A percentile compares a stretch with the other conserved stretches of the same genome.
phyloP scores from a whole-genome alignment of 169 alveolate genomes.

The Prorocentrum cordatum region DNA sequence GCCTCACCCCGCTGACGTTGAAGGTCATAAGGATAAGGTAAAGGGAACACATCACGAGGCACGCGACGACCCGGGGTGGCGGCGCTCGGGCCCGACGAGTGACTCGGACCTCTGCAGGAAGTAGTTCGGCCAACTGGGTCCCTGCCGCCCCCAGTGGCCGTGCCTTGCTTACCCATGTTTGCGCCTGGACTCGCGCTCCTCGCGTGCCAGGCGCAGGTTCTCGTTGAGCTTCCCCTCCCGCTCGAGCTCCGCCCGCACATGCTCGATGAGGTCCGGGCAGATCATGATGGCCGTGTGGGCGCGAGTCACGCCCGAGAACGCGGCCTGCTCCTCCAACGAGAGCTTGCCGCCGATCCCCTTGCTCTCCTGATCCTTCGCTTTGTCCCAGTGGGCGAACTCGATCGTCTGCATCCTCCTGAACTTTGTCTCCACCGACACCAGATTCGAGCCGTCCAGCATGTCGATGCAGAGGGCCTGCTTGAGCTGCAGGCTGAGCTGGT shows the following conservation, averaged over 20 bases:
- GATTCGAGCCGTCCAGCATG: not conserved
- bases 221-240: not conserved
- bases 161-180: too few species aligned
- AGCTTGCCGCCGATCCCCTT: not conserved
- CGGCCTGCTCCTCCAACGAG: not conserved
- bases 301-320: not conserved
- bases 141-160: too few species aligned
- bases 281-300: not conserved
- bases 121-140: too few species aligned
- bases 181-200: not conserved
- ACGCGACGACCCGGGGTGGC: too few species aligned
- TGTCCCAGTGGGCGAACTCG: not conserved
- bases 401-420: constrained; percentile 5
- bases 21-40: too few species aligned
- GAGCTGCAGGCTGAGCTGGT: not conserved
- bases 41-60: too few species aligned
- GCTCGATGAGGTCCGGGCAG: not conserved
- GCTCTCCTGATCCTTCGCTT: not conserved
- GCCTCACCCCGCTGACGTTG: too few species aligned
- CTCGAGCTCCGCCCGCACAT: not conserved
- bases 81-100: too few species aligned
- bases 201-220: not conserved
- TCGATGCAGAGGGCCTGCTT: not conserved
- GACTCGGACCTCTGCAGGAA: too few species aligned
- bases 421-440: not conserved